Conservation (phyloP, 306 rosid species). For the Vigna angularis region DNA sequence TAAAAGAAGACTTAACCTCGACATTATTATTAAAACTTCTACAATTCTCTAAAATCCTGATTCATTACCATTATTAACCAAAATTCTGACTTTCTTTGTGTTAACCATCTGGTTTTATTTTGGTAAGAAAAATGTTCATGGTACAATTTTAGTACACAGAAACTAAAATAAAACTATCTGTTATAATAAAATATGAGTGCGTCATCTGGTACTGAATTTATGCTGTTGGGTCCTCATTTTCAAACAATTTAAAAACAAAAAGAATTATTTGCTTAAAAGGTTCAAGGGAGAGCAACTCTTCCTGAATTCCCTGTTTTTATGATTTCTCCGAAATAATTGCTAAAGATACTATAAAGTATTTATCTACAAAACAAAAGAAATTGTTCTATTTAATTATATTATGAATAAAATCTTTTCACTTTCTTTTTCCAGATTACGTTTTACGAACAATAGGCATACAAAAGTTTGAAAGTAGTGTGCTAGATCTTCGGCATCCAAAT, state of each 20-base stretch:
- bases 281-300: constrained; percentile 7
- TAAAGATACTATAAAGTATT: not conserved
- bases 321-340: not conserved
- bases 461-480: not conserved
- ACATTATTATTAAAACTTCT: too few species aligned
- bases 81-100: too few species aligned
- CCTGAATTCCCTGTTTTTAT: not conserved
- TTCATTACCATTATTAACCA: too few species aligned
- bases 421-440: too few species aligned
- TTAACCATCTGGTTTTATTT: too few species aligned
- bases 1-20: too few species aligned
- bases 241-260: not conserved
- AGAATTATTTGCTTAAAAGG: not conserved
- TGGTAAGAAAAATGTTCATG: too few species aligned
- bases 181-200: not conserved
- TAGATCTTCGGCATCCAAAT: not conserved
- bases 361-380: too few species aligned
- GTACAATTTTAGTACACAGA: too few species aligned
- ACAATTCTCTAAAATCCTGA: too few species aligned
- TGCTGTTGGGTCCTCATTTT: not conserved
- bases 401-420: too few species aligned
- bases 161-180: not conserved
- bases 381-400: too few species aligned
- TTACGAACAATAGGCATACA: not conserved
- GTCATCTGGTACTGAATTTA: not conserved